These are phyloP conservation scores for Citrullus mucosospermus DNA, from an alignment of 306 rosid genomes.

Conservation along the genomic window DNA sequence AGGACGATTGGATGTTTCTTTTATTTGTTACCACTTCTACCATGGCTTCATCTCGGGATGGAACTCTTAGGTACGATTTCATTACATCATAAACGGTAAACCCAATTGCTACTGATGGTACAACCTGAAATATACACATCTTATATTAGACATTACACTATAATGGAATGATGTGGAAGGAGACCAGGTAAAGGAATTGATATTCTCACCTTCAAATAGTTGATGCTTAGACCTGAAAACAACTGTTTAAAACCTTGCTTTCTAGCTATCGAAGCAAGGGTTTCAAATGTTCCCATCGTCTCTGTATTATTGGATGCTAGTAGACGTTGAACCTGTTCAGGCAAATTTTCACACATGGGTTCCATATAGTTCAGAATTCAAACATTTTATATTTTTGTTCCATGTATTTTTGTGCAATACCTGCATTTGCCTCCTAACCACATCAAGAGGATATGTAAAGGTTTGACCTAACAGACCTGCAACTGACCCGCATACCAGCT, in stretches of 20 bases:
- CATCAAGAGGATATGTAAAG: conserved; percentile 93
- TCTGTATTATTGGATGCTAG: conserved; percentile 39
- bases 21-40: conserved; percentile 39
- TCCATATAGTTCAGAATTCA: not conserved
- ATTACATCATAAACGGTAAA: conserved; percentile 78
- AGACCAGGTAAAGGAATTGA: not conserved
- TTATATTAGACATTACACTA: conserved; percentile 16
- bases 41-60: conserved; percentile 66
- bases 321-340: conserved; percentile 56
- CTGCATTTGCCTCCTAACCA: conserved; percentile 99
- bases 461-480: conserved; percentile 94
- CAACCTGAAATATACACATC: conserved; percentile 51
- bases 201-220: conserved; percentile 67
- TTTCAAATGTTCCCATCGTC: conserved; percentile 63
- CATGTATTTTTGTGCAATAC: conserved; percentile 17
- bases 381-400: not conserved
- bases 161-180: not conserved
- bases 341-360: conserved; percentile 7
- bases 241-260: conserved; percentile 78
- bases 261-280: conserved; percentile 51
- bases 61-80: conserved; percentile 65
- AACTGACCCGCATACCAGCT: conserved; percentile 80
- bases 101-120: conserved; percentile 94
- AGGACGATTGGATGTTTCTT: conserved; percentile 35
- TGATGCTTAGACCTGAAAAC: conserved; percentile 95